Conservation (phyloP, 2,329 filamentous ascomycete genomes). For the Cladosporium cucumerinum region DNA sequence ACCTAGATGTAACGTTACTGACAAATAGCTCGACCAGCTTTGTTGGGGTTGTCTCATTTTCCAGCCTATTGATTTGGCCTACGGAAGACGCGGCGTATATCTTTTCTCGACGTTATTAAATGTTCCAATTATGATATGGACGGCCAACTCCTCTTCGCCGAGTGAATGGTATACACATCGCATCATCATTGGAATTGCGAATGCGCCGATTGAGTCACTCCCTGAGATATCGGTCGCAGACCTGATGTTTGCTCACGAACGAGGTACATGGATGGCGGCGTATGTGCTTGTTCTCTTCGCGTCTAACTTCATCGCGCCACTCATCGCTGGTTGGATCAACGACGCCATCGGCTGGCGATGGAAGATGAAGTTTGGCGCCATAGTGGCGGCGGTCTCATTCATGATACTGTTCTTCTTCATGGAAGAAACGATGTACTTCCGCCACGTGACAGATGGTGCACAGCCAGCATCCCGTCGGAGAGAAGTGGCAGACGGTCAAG, state of each 20-base stretch:
- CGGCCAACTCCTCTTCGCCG: constrained; percentile 42
- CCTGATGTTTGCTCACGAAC: constrained; percentile 31
- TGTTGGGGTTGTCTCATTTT: constrained; percentile 49
- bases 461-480: not conserved
- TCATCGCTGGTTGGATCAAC: constrained; percentile 51
- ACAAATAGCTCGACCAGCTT: constrained; percentile 20
- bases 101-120: constrained; percentile 42
- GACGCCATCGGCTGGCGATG: constrained; percentile 51
- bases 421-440: constrained; percentile 57
- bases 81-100: constrained; percentile 50
- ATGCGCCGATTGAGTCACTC: constrained; percentile 49
- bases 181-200: constrained; percentile 47
- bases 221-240: constrained; percentile 36
- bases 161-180: constrained; percentile 49
- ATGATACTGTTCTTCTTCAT: constrained; percentile 58
- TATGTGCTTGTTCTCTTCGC: constrained; percentile 28
- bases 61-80: constrained; percentile 53
- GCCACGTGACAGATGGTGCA: constrained; percentile 25
- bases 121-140: constrained; percentile 44
- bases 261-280: constrained; percentile 28
- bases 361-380: constrained; percentile 51
- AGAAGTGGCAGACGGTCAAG: constrained; percentile 16
- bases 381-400: constrained; percentile 49
- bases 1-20: not conserved
- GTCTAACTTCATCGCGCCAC: constrained; percentile 34